Base-by-base conservation (phyloP, 2,329 filamentous ascomycete species). In the Fusarium redolens region DNA sequence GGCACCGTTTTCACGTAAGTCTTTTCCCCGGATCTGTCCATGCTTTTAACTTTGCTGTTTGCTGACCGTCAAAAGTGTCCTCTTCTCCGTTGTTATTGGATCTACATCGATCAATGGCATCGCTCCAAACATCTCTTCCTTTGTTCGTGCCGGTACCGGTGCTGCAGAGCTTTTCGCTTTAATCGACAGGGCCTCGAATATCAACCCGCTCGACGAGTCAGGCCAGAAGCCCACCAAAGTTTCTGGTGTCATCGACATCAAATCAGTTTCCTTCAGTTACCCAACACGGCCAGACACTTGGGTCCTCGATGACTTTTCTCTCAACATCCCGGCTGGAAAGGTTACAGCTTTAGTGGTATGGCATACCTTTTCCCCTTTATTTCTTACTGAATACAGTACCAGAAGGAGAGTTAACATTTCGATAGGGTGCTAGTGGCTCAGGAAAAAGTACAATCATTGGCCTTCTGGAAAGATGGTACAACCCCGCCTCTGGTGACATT, bases 261-360 rank as follows among this genome's bases (percentile, higher is more conserved):
- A 81, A 4, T 76, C 80, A 15, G 71, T 86, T 14, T 78, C 68
- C 1, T 85, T 86, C 61, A 76, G 79, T 3, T 87, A 87, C 65
- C 85, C 85, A 0, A 81, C 78, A 1, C 73, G 85, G 0, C 83
- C 84, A 0, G 79, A 81, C 15, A 78, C 81, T 8, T 77, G 76
- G 9, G 83, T 86, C 1, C 69, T 86, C 14, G 75, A 84, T 13
- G 75, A 83, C 28, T 82, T 86, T 35, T 80, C 77, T 10, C 76
- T 86, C 1, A 72, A 78, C 10, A 78, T 86, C 6, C 83, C 84
- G 0, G 82, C 85, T 3, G 83, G 83, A 35, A 85, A 85, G 56
- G 83, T 82, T 3, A 83, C 82, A 4, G 82, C 81, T 2, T 69
- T 83, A 8, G 82, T 83, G 31, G 81, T 80, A 74, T 6, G 52